A percentile compares a stretch with the other conserved stretches of the same genome.
Evolutionary conservation across 2,329 filamentous ascomycete genomes (phyloP).

Genomic region (Aaosphaeria arxii): DNA sequence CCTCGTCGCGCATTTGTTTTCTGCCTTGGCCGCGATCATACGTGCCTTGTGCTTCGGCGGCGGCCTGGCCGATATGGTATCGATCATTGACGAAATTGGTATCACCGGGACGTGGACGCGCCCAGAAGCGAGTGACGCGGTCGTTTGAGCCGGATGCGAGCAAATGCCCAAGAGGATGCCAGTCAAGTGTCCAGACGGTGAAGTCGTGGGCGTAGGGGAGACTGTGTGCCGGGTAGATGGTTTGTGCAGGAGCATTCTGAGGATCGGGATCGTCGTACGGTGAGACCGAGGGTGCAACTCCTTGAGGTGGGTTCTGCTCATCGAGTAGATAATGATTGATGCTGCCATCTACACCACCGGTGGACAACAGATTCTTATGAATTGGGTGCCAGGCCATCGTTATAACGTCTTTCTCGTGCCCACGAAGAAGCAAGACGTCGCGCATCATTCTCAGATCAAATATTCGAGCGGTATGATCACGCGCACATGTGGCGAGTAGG

Average conservation of each 20-base stretch:
- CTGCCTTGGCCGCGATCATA: constrained; percentile 80
- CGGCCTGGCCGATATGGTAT: constrained; percentile 92
- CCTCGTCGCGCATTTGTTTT: constrained; percentile 81
- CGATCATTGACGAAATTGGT: constrained; percentile 81
- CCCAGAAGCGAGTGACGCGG: constrained; percentile 95
- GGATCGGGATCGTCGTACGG: constrained; percentile 86
- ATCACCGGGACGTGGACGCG: constrained; percentile 83
- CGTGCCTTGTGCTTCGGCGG: constrained; percentile 91
- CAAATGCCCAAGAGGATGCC: constrained; percentile 95
- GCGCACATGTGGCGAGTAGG: constrained; percentile 85
- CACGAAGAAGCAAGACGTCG: constrained; percentile 87
- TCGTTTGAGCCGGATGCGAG: constrained; percentile 95
- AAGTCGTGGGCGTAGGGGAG: constrained; percentile 88
- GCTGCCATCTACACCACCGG: constrained; percentile 84
- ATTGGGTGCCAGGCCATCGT: constrained; percentile 92
- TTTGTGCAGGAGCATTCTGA: constrained; percentile 74
- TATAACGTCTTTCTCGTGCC: constrained; percentile 94
- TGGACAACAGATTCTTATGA: constrained; percentile 83
- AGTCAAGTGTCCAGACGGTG: constrained; percentile 96
- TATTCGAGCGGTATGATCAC: constrained; percentile 88
- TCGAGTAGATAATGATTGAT: constrained; percentile 94
- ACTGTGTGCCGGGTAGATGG: constrained; percentile 88
- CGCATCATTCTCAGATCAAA: constrained; percentile 99
- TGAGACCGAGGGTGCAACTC: constrained; percentile 67
- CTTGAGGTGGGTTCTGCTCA: constrained; percentile 81